These are phyloP conservation scores for Aspergillus nomiae DNA, from an alignment of 2,329 filamentous ascomycete genomes.

Conservation along the genomic window DNA sequence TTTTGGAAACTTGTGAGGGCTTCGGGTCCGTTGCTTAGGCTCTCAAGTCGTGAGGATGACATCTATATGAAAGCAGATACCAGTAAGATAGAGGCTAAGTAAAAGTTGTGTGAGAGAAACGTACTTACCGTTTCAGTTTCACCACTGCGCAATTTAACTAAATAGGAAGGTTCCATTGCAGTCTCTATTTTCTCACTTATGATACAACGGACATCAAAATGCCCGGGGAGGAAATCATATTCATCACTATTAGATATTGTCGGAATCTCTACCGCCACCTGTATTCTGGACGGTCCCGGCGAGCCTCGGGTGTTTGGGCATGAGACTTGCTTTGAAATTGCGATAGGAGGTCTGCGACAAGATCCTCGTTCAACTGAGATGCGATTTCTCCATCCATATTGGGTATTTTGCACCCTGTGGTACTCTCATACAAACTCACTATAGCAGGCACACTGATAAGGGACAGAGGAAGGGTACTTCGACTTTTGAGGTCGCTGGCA, in stretches of 20 bases:
- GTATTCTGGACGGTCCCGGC: background rate
- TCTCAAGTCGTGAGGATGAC: constrained; percentile 26
- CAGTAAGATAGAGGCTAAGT: constrained; percentile 5
- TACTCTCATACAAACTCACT: background rate
- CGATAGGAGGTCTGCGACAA: constrained; percentile 23
- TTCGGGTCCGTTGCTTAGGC: constrained; percentile 30
- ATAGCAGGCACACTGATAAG: background rate
- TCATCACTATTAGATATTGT: constrained; percentile 31
- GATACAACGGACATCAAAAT: constrained; percentile 36
- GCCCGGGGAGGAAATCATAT: constrained; percentile 43
- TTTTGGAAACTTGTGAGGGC: constrained; percentile 28
- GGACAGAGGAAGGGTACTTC: background rate
- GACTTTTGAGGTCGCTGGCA: background rate
- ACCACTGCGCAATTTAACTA: constrained; percentile 38
- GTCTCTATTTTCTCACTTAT: constrained; percentile 28
- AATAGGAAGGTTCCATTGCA: constrained; percentile 28
- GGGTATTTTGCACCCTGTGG: background rate
- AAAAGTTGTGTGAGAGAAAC: background rate
- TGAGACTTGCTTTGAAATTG: constrained; percentile 11
- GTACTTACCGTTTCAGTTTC: constrained; percentile 39
- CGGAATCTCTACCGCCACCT: constrained; percentile 34
- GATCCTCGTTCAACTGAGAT: constrained; percentile 15
- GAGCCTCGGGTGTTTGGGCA: background rate
- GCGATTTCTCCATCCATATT: background rate
- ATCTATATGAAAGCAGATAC: constrained; percentile 26